Percentiles rank a stretch among this genome's conserved stretches.
Conservation (phyloP, 2,329 filamentous ascomycete genomes). For the Leptographium wingfieldii region DNA sequence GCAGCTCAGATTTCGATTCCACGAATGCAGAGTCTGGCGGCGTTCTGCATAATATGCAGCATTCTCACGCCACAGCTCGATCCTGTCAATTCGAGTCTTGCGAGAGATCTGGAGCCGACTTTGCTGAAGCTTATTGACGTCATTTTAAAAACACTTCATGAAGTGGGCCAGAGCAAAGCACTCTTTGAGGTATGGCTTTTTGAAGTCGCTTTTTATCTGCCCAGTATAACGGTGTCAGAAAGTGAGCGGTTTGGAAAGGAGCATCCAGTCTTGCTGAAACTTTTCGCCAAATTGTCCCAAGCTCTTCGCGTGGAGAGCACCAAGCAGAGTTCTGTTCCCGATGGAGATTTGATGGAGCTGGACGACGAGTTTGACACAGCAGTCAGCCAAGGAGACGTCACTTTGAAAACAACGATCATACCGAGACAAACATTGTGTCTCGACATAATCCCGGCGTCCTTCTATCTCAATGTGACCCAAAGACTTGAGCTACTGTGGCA, state of each 20-base stretch:
- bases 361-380: constrained; percentile 54
- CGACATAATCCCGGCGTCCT: constrained; percentile 29
- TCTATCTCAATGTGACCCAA: constrained; percentile 33
- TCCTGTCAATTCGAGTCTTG: constrained; percentile 33
- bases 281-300: constrained; percentile 28
- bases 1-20: constrained; percentile 37
- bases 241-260: constrained; percentile 26
- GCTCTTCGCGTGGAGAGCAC: constrained; percentile 19
- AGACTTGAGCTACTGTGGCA: constrained; percentile 32
- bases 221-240: constrained; percentile 25
- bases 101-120: constrained; percentile 32
- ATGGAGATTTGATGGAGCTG: constrained; percentile 50
- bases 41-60: constrained; percentile 31
- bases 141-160: constrained; percentile 26
- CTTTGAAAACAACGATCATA: constrained; percentile 25
- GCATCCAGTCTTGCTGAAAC: constrained; percentile 26
- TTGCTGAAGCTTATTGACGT: constrained; percentile 29
- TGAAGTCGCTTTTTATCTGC: constrained; percentile 32
- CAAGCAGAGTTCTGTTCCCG: constrained; percentile 22
- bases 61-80: constrained; percentile 35
- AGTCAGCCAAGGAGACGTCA: constrained; percentile 31
- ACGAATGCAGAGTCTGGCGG: constrained; percentile 38
- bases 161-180: constrained; percentile 30
- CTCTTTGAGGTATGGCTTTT: constrained; percentile 35
- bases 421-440: constrained; percentile 34